Evolutionary conservation across 257 asterid species (phyloP), one percentile per base, ranked within the genome.

Genomic region (Parsonsia alboflavescens): DNA sequence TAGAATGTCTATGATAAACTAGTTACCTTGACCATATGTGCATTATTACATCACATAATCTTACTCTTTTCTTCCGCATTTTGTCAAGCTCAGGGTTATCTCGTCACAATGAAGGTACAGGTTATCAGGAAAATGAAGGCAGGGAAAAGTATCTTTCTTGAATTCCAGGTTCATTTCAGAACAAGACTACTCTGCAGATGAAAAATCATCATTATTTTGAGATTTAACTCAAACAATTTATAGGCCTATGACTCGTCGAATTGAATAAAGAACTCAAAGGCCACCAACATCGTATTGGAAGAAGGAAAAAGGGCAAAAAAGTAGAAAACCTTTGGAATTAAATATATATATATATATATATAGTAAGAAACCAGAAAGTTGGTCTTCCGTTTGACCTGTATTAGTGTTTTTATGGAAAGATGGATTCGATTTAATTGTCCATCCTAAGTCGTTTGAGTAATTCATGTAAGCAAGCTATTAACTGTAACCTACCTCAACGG

Each of bases 11-110:
- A 46, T 53, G 41, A 72, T 63, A 42, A 62, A 83, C 72, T n/a
- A n/a, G n/a, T n/a, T 82, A 80, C 96, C 92, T 85, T 88, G 61
- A 85, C 97, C 80, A 92, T 82, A 82, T 94, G 97, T 22, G 97
- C 96, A n/a, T n/a, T 96, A 93, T 93, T 4, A 97, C 97, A 75
- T 93, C 98, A 74, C 97, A 97, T 90, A 90, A 93, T 83, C 98
- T 86, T 21, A 91, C 83, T 85, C 93, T 83, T 28, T 90, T 97
- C 88, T 90, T 93, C 79, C 88, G 86, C 96, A 85, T 81, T n/a
- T 75, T 78, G 81, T 93, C 98, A n/a, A 93, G 91, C 26, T 91
- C 97, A 46, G 92, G 88, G 73, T 93, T 97, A 78, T 91, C 97
- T 89, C 97, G 91, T 75, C 56, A 59, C 64, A 73, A 68, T 26